Evolutionary conservation across 345 rosid species (phyloP), one percentile per base, ranked within the genome.

Genomic region (Anastatica hierochuntica): DNA sequence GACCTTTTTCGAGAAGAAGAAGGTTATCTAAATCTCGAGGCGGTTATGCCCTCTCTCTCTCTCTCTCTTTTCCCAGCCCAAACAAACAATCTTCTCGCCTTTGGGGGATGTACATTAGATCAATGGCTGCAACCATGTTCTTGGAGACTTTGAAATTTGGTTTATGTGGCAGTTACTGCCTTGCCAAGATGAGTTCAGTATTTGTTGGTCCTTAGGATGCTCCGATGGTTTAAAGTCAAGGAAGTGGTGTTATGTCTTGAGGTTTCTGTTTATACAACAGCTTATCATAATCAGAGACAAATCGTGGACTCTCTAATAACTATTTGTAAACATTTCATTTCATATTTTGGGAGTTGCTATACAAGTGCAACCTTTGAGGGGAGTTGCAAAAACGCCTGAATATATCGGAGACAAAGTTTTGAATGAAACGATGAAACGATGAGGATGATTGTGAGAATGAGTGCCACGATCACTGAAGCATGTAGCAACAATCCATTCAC

Each of bases 1-100:
- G 84, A 78, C 78, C 27, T 92, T 88, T 77, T 92, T 88, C 58
- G 77, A 92, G 84, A 92, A 88, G 72, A 85, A 83, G 87, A 88
- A 88, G 76, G 78, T 92, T 56, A 92, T 92, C 36, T 92, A 69
- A 72, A 20, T 10, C 12, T 48, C 7, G 6, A 53, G 2, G n/a
- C n/a, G n/a, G 58, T n/a, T n/a, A n/a, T n/a, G n/a, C n/a, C n/a
- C n/a, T n/a, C n/a, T n/a, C n/a, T n/a, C n/a, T n/a, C n/a, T n/a
- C n/a, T n/a, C n/a, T n/a, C n/a, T 26, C 39, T n/a, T n/a, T n/a
- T n/a, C n/a, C n/a, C n/a, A n/a, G n/a, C n/a, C n/a, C n/a, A n/a
- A n/a, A n/a, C n/a, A n/a, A n/a, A n/a, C n/a, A n/a, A n/a, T n/a
- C n/a, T n/a, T n/a, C n/a, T n/a, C n/a, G 30, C 29, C 54, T 44